Evolutionary conservation across 805 yeast species (phyloP).

Genomic region (Kuraishia molischiana): DNA sequence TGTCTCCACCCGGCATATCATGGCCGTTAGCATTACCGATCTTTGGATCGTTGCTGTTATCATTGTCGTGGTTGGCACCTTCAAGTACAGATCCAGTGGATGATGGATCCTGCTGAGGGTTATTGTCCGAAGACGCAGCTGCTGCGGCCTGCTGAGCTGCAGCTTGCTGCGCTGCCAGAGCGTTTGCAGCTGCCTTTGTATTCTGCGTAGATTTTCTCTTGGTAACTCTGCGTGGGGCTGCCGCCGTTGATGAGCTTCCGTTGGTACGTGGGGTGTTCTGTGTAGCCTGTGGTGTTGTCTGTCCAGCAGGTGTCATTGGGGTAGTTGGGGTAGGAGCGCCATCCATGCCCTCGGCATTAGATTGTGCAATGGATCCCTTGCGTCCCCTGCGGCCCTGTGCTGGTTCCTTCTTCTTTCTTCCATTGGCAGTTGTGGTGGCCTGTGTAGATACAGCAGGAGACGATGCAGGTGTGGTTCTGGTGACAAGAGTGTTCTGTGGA

Average conservation of each 20-base stretch:
- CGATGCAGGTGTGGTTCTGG: slow-evolving; percentile 10
- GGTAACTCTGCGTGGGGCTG: neutral
- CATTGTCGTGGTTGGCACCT: neutral
- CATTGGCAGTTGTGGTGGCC: slow-evolving; percentile 6
- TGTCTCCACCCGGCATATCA: neutral
- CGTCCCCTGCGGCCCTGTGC: slow-evolving; percentile 10
- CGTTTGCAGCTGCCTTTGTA: slow-evolving; percentile 5
- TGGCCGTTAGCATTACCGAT: neutral
- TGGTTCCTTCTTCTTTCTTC: slow-evolving; percentile 6
- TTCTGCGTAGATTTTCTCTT: slow-evolving; percentile 5
- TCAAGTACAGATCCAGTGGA: no score
- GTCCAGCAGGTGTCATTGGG: slow-evolving; percentile 20
- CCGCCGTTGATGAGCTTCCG: slow-evolving; percentile 1
- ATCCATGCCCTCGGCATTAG: slow-evolving; percentile 9
- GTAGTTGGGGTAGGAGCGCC: slow-evolving; percentile 31
- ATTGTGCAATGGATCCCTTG: slow-evolving; percentile 7
- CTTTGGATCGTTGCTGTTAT: neutral
- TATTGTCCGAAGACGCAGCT: neutral
- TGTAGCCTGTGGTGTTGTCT: slow-evolving; percentile 5
- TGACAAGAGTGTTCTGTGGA: slow-evolving; percentile 12
- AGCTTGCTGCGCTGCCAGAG: slow-evolving; percentile 1
- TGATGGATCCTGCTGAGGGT: no score
- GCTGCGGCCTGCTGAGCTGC: neutral
- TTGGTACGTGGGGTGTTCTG: slow-evolving; percentile 2
- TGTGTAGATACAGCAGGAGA: slow-evolving; percentile 8